Conservation (phyloP, 2,329 filamentous ascomycete species). For the Diaporthe ilicicola region DNA sequence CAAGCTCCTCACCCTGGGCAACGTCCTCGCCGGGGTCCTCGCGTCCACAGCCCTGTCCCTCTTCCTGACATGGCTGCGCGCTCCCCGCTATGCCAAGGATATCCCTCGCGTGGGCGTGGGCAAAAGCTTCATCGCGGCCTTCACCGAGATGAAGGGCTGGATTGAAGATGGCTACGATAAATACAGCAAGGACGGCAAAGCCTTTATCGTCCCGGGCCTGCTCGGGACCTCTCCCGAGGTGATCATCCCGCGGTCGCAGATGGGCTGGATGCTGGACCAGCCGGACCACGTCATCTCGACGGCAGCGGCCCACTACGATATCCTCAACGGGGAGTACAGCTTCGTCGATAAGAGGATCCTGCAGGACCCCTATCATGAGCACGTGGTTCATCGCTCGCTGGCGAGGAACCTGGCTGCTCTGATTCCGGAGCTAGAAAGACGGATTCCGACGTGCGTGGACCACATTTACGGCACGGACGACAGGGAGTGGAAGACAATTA, state of each 20-base stretch:
- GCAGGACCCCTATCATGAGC: slow-evolving; percentile 49
- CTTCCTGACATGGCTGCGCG: slow-evolving; percentile 20
- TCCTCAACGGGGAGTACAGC: slow-evolving; percentile 50
- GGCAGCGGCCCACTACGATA: slow-evolving; percentile 50
- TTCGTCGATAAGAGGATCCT: slow-evolving; percentile 49
- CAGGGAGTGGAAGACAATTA: slow-evolving; percentile 48
- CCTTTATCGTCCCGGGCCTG: slow-evolving; percentile 53
- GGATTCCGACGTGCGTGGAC: slow-evolving; percentile 49
- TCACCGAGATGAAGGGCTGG: slow-evolving; percentile 23
- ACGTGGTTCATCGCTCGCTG: slow-evolving; percentile 54
- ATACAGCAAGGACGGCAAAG: slow-evolving; percentile 51
- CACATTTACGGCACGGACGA: slow-evolving; percentile 44
- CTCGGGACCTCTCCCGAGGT: slow-evolving; percentile 52
- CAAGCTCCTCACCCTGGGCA: slow-evolving; percentile 10
- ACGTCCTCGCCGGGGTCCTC: slow-evolving; percentile 1
- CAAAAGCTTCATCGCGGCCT: slow-evolving; percentile 13
- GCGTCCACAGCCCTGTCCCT: slow-evolving; percentile 1
- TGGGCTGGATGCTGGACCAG: slow-evolving; percentile 56
- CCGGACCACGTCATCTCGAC: slow-evolving; percentile 54
- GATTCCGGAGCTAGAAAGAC: slow-evolving; percentile 51
- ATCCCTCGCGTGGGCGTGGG: slow-evolving; percentile 23
- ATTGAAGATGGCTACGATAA: slow-evolving; percentile 34
- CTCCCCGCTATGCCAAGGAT: slow-evolving; percentile 22
- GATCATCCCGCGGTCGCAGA: slow-evolving; percentile 53
- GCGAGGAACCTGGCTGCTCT: slow-evolving; percentile 49